These are phyloP conservation scores for Trichophyton mentagrophytes DNA, from an alignment of 2,329 filamentous ascomycete species.

Conservation along the genomic window DNA sequence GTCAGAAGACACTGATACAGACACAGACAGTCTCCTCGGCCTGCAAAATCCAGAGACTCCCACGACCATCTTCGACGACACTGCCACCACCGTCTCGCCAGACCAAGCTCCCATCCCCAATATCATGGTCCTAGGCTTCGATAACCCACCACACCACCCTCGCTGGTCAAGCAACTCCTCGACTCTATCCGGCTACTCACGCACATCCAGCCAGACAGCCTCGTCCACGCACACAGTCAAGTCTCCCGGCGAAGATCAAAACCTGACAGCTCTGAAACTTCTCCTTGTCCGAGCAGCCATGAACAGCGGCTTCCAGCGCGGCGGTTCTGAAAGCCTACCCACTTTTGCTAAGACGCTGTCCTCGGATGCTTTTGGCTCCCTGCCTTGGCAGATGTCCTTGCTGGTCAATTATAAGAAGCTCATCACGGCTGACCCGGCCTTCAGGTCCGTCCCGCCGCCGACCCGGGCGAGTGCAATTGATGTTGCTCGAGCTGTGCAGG, in stretches of 20 bases:
- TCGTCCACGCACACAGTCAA: constrained; percentile 34
- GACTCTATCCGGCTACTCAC: constrained; percentile 66
- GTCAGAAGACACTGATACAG: constrained; percentile 17
- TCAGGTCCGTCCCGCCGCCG: constrained; percentile 35
- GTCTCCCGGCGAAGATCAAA: constrained; percentile 52
- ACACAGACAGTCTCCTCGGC: constrained; percentile 14
- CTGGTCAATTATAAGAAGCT: constrained; percentile 70
- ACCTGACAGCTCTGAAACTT: constrained; percentile 63
- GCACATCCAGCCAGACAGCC: constrained; percentile 41
- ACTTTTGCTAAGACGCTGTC: constrained; percentile 65
- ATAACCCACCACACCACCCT: constrained; percentile 38
- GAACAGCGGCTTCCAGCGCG: constrained; percentile 65
- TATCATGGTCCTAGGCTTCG: constrained; percentile 72
- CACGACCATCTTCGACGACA: constrained; percentile 90
- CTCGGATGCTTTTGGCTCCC: constrained; percentile 62
- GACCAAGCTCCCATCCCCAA: constrained; percentile 72
- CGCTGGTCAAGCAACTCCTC: constrained; percentile 70
- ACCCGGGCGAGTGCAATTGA: constrained; percentile 48
- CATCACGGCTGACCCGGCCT: constrained; percentile 58
- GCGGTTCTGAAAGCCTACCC: constrained; percentile 47
- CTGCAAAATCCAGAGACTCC: constrained; percentile 61
- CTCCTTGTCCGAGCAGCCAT: constrained; percentile 75
- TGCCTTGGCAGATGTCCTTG: constrained; percentile 56
- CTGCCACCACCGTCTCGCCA: constrained; percentile 68
- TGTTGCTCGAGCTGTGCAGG: constrained; percentile 63